Evolutionary conservation across 805 yeast genomes (phyloP).

Genomic region (Diddensiella transvaalensis): DNA sequence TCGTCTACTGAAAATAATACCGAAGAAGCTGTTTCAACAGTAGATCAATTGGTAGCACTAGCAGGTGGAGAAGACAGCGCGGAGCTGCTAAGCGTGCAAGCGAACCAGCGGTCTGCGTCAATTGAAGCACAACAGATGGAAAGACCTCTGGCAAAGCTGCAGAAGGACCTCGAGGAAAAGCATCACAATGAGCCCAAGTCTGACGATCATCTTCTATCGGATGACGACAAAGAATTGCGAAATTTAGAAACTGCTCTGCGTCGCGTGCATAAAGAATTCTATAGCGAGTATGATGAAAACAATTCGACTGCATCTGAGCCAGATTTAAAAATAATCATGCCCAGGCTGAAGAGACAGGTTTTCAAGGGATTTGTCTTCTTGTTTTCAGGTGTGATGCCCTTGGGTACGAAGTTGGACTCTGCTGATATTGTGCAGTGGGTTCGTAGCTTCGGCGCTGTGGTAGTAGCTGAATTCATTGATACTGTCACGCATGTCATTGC

Average conservation of each 20-base stretch:
- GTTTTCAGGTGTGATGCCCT: conserved; percentile 85
- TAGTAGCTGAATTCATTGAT: conserved; percentile 64
- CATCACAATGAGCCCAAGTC: conserved; percentile 12
- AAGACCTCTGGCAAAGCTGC: conserved; percentile 80
- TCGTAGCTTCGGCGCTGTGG: conserved; percentile 83
- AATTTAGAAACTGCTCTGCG: conserved; percentile 59
- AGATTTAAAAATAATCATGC: conserved; percentile 42
- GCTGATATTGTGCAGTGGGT: conserved; percentile 94
- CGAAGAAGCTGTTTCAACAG: conserved; percentile 10
- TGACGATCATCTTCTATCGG: conserved; percentile 52
- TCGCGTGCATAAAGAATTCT: conserved; percentile 66
- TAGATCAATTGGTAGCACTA: conserved; percentile 19
- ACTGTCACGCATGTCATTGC: conserved; percentile 88
- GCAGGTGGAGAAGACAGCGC: conserved; percentile 45
- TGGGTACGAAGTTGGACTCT: conserved; percentile 64
- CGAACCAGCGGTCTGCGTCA: conserved; percentile 61
- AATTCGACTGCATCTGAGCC: conserved; percentile 20
- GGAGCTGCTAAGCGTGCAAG: conserved; percentile 45
- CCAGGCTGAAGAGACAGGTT: conserved; percentile 64
- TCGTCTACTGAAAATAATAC: not conserved
- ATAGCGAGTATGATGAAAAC: conserved; percentile 40
- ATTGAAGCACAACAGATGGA: conserved; percentile 78
- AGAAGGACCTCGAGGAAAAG: conserved; percentile 49
- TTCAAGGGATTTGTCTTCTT: conserved; percentile 66
- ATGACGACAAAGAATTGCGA: conserved; percentile 75